These are phyloP conservation scores for Coemansia sp. DNA, from an alignment of 192 early-diverging fungal genomes.

Conservation along the genomic window DNA sequence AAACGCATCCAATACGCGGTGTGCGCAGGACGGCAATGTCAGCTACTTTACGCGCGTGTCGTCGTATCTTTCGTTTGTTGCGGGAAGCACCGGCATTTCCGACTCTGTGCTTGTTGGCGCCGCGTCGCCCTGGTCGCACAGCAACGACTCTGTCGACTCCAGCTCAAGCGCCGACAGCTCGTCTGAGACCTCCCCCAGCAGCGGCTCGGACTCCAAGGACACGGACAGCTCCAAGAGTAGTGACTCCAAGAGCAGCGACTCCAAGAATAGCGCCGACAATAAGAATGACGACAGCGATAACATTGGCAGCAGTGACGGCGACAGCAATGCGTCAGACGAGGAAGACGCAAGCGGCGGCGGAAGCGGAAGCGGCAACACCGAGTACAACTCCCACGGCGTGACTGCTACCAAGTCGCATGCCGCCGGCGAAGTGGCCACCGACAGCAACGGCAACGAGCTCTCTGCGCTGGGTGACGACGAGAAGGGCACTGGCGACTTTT, in stretches of 20 bases:
- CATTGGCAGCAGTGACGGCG: not conserved
- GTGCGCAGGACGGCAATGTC: conserved; percentile 48
- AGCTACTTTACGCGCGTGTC: conserved; percentile 54
- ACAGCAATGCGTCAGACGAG: not conserved
- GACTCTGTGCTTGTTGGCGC: conserved; percentile 19
- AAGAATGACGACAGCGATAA: not conserved
- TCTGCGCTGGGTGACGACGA: not conserved
- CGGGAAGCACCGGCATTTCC: conserved; percentile 34
- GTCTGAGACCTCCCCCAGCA: not conserved
- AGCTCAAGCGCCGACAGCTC: not conserved
- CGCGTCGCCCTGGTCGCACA: conserved; percentile 20
- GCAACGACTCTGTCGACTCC: conserved; percentile 10
- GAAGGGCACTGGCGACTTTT: not conserved
- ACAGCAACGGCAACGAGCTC: conserved; percentile 3
- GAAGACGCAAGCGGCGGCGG: not conserved
- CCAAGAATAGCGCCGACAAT: not conserved
- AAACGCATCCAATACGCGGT: conserved; percentile 41
- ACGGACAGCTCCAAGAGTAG: not conserved
- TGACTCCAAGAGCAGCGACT: not conserved
- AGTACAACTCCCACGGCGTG: conserved; percentile 2
- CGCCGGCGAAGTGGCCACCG: not conserved
- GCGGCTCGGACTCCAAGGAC: not conserved
- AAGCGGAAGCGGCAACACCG: not conserved
- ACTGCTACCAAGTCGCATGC: not conserved
- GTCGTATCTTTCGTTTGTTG: conserved; percentile 48